Conservation (phyloP, 495 filamentous ascomycete genomes). For the Penicillium tannophilum region DNA sequence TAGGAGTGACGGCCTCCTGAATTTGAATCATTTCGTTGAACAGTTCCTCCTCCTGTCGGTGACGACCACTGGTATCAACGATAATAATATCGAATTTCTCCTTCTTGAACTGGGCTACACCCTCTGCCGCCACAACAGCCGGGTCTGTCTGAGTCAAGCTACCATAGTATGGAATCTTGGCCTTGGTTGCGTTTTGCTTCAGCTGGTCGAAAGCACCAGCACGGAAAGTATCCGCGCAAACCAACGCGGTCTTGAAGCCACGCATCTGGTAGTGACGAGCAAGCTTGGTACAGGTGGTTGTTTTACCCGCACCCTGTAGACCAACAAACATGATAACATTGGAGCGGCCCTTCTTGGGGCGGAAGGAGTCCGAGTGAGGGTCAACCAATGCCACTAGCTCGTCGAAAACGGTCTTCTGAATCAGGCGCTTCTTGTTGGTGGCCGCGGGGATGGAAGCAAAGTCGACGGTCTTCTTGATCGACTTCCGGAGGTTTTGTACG, state of each 20-base stretch:
- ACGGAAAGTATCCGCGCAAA: constrained; percentile 98
- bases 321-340: constrained; percentile 99
- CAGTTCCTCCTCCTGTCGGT: constrained; percentile 90
- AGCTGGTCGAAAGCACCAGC: constrained; percentile 98
- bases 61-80: constrained; percentile 92
- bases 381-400: constrained; percentile 95
- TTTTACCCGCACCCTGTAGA: constrained; percentile 95
- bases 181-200: constrained; percentile 98
- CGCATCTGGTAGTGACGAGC: constrained; percentile 92
- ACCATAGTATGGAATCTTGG: constrained; percentile 98
- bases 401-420: constrained; percentile 98
- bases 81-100: constrained; percentile 98
- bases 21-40: constrained; percentile 99
- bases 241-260: constrained; percentile 91
- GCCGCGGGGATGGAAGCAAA: constrained; percentile 86
- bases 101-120: constrained; percentile 98
- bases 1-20: constrained; percentile 83
- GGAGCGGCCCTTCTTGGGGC: constrained; percentile 91
- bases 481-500: constrained; percentile 89
- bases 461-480: constrained; percentile 87
- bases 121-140: constrained; percentile 86
- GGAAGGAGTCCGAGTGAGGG: constrained; percentile 93
- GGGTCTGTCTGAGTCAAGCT: constrained; percentile 95
- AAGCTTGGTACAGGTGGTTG: constrained; percentile 96
- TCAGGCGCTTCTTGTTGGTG: constrained; percentile 96